These are phyloP conservation scores for Botrytis fabae DNA, from an alignment of 2,329 filamentous ascomycete species.

Conservation along the genomic window DNA sequence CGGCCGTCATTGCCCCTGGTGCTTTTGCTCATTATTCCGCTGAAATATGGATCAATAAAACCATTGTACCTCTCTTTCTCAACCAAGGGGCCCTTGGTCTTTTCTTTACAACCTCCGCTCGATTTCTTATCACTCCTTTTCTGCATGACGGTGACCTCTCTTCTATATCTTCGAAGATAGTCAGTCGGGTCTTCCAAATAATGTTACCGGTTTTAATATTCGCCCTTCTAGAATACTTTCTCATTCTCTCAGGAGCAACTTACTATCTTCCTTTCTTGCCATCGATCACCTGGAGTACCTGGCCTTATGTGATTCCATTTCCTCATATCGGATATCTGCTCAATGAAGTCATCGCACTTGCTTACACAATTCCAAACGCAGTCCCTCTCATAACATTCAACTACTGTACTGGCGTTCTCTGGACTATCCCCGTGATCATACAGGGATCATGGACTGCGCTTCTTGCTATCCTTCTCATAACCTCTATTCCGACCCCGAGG, in stretches of 20 bases:
- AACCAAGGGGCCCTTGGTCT: conserved; percentile 51
- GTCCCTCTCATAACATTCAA: conserved; percentile 50
- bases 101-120: conserved; percentile 51
- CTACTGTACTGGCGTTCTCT: conserved; percentile 52
- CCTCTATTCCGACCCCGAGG: conserved; percentile 48
- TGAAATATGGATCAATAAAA: conserved; percentile 46
- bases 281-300: conserved; percentile 49
- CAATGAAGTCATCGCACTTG: conserved; percentile 47
- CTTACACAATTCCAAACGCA: conserved; percentile 50
- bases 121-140: conserved; percentile 47
- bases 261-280: conserved; percentile 48
- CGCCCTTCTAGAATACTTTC: conserved; percentile 49
- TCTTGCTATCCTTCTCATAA: conserved; percentile 46
- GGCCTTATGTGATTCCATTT: conserved; percentile 47
- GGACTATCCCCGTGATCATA: conserved; percentile 51
- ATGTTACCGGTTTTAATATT: conserved; percentile 48
- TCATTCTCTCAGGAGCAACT: conserved; percentile 47
- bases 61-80: conserved; percentile 47
- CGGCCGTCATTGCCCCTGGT: conserved; percentile 41
- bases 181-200: conserved; percentile 47
- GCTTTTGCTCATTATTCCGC: conserved; percentile 41
- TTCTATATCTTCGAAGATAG: conserved; percentile 47
- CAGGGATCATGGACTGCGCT: conserved; percentile 50
- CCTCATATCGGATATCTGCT: conserved; percentile 47
- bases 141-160: conserved; percentile 46